These are phyloP conservation scores for Yamadazyma oceani DNA, from an alignment of 1,139 yeast species.

Conservation along the genomic window DNA sequence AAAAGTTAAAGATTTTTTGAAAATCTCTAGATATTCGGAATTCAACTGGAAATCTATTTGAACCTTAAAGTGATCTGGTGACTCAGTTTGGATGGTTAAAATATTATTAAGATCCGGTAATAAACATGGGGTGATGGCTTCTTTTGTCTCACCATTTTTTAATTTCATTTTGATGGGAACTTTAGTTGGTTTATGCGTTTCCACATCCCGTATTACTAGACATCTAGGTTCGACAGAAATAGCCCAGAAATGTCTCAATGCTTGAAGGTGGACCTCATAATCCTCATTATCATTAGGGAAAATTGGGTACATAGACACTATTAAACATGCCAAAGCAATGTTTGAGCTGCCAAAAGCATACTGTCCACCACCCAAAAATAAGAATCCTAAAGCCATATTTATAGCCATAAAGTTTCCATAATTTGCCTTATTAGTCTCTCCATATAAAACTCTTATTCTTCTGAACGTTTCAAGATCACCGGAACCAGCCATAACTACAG, in stretches of 20 bases:
- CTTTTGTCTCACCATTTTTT: slow-evolving; percentile 34
- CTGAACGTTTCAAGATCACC: slow-evolving; percentile 83
- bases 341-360: slow-evolving; percentile 69
- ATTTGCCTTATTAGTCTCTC: slow-evolving; percentile 47
- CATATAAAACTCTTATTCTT: slow-evolving; percentile 69
- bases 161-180: slow-evolving; percentile 50
- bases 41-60: slow-evolving; percentile 39
- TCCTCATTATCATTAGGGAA: slow-evolving; percentile 50
- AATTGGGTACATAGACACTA: slow-evolving; percentile 74
- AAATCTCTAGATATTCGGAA: slow-evolving; percentile 41
- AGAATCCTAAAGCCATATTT: slow-evolving; percentile 81
- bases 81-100: slow-evolving; percentile 37
- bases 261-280: slow-evolving; percentile 71
- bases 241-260: slow-evolving; percentile 90
- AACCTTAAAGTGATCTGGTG: slow-evolving; percentile 47
- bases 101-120: slow-evolving; percentile 62
- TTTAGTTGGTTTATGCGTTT: slow-evolving; percentile 51
- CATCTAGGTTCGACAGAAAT: slow-evolving; percentile 82
- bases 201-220: slow-evolving; percentile 69
- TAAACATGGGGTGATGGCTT: slow-evolving; percentile 59
- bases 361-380: slow-evolving; percentile 92
- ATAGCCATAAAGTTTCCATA: slow-evolving; percentile 80
- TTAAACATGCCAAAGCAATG: slow-evolving; percentile 70
- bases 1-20: slow-evolving; percentile 45
- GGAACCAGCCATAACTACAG: slow-evolving; percentile 86